Percentiles rank a stretch among this genome's conserved stretches.
Conservation (phyloP, 148 eudicot genomes). For the Vaccinium corymbosum region DNA sequence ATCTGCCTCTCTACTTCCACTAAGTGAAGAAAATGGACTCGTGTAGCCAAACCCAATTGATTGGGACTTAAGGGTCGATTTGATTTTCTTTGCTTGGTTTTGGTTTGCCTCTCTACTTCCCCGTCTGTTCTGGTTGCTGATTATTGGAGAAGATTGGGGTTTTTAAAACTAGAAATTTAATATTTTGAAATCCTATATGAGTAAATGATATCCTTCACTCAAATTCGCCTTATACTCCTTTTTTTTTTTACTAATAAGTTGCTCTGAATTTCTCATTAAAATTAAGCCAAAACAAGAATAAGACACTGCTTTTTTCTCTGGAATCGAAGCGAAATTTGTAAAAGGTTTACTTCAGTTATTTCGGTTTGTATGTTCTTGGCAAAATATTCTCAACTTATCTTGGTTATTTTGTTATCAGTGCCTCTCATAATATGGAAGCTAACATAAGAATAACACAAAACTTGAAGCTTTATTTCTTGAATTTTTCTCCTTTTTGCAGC, state of each 20-base stretch:
- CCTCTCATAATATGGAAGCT: too few relatives aligned
- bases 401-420: too few relatives aligned
- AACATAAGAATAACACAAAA: too few relatives aligned
- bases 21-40: too few relatives aligned
- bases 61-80: too few relatives aligned
- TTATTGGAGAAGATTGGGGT: not conserved
- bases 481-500: not conserved
- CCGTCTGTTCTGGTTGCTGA: not conserved
- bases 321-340: not conserved
- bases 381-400: not conserved
- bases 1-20: not conserved
- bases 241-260: not conserved
- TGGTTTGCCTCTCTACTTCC: too few relatives aligned
- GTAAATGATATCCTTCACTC: not conserved
- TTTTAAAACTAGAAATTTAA: not conserved
- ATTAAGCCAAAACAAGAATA: not conserved
- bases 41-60: too few relatives aligned
- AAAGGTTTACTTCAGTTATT: not conserved
- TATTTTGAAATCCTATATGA: not conserved
- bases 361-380: not conserved
- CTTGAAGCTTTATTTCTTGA: not conserved
- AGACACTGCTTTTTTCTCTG: not conserved
- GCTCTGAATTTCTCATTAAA: not conserved
- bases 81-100: too few relatives aligned
- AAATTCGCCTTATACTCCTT: not conserved